phyloP scores from a whole-genome alignment of 2,329 filamentous ascomycete species.

The Ophiostoma angusticollis region DNA sequence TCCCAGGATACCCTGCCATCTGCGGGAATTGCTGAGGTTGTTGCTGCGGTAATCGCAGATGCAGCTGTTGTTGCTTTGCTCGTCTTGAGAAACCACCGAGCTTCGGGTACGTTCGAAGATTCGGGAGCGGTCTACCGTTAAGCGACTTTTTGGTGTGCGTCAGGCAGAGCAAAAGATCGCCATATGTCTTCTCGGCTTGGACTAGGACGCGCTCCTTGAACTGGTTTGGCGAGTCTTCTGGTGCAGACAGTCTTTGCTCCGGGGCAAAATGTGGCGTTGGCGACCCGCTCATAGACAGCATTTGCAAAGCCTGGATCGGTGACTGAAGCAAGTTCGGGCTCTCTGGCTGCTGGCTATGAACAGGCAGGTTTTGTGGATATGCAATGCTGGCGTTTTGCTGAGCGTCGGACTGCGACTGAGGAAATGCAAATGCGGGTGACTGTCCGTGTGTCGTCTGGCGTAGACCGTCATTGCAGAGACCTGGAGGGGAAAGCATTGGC shows the following conservation, averaged over 20 bases:
- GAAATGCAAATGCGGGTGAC: slow-evolving; percentile 1
- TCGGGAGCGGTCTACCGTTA: slow-evolving; percentile 25
- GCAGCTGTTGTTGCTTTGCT: slow-evolving; percentile 23
- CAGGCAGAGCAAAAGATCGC: slow-evolving; percentile 54
- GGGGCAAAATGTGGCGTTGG: background rate
- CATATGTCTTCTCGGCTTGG: slow-evolving; percentile 60
- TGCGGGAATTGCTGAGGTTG: background rate
- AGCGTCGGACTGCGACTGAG: background rate
- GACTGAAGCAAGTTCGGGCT: slow-evolving; percentile 15
- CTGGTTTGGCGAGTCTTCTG: slow-evolving; percentile 17
- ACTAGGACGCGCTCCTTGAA: slow-evolving; percentile 58
- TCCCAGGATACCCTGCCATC: slow-evolving; percentile 12
- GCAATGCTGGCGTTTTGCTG: background rate
- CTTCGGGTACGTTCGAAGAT: slow-evolving; percentile 29
- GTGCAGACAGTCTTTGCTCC: background rate
- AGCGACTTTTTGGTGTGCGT: slow-evolving; percentile 44
- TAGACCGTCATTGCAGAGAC: slow-evolving; percentile 8
- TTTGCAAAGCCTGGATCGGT: slow-evolving; percentile 17
- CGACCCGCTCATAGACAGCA: slow-evolving; percentile 12
- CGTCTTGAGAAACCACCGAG: slow-evolving; percentile 44
- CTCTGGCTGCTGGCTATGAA: slow-evolving; percentile 16
- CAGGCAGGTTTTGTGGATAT: background rate
- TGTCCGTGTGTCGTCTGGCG: slow-evolving; percentile 1
- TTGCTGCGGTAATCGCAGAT: slow-evolving; percentile 2
- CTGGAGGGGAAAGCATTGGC: slow-evolving; percentile 12